phyloP scores from a whole-genome alignment of 495 filamentous ascomycete genomes.

The Venustampulla echinocandica region DNA sequence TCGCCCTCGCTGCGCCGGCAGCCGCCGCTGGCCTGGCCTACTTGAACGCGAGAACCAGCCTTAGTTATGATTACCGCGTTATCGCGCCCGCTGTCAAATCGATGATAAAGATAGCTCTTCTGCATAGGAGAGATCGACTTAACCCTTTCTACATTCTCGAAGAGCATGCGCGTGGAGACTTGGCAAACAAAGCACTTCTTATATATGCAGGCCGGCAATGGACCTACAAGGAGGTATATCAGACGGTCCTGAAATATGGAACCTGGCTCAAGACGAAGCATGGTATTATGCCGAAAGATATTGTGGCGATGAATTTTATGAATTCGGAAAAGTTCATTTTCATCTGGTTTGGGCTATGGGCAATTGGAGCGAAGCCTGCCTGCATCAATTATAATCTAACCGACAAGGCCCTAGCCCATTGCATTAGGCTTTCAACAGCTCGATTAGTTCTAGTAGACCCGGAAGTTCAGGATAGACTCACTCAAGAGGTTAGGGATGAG shows the following conservation, averaged over 20 bases:
- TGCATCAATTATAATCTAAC: constrained; percentile 91
- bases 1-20: constrained; percentile 52
- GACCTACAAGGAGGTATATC: constrained; percentile 76
- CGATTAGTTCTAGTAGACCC: constrained; percentile 68
- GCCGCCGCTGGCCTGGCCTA: constrained; percentile 66
- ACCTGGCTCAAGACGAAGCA: constrained; percentile 70
- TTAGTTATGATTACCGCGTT: constrained; percentile 57
- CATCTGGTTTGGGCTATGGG: constrained; percentile 79
- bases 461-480: constrained; percentile 45
- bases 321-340: constrained; percentile 81
- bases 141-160: constrained; percentile 82
- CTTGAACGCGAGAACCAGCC: constrained; percentile 61
- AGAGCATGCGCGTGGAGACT: constrained; percentile 48
- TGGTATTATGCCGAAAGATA: constrained; percentile 61
- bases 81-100: constrained; percentile 39
- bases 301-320: constrained; percentile 83
- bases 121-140: constrained; percentile 47
- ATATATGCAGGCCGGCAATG: constrained; percentile 67
- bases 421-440: constrained; percentile 60
- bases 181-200: constrained; percentile 52
- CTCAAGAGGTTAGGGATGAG: constrained; percentile 35
- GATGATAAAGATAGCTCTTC: constrained; percentile 23
- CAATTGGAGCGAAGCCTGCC: constrained; percentile 80
- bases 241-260: constrained; percentile 66
- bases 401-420: constrained; percentile 70